Conservation (phyloP, 176 grass and related monocot species). For the Coix lacrymajobi region DNA sequence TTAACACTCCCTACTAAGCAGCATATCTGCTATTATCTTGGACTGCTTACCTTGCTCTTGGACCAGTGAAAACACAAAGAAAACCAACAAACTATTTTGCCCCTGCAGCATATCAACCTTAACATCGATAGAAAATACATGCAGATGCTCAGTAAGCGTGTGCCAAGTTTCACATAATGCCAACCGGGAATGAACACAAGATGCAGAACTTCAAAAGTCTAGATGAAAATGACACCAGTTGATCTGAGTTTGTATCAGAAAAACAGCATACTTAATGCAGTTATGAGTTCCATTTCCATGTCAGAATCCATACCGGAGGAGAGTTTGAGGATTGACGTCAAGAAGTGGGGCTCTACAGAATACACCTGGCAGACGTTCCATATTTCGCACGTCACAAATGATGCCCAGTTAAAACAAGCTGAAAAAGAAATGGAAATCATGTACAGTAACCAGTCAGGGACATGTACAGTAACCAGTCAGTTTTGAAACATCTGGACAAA, state of each 20-base stretch:
- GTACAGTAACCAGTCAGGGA: background rate
- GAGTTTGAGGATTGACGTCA: background rate
- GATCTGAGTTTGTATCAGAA: background rate
- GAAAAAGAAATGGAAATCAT: background rate
- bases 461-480: too few relatives aligned
- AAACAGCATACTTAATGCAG: background rate
- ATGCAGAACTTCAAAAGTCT: background rate
- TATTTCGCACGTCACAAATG: background rate
- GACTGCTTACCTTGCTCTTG: background rate
- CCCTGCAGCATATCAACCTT: background rate
- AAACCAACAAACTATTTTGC: background rate
- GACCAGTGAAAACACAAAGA: conserved; percentile 3
- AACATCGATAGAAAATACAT: background rate
- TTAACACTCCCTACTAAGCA: conserved; percentile 27
- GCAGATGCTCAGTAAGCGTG: background rate
- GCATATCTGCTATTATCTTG: conserved; percentile 8
- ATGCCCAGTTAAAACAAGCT: background rate
- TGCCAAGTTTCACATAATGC: background rate
- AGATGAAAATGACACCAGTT: background rate
- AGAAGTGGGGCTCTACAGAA: background rate
- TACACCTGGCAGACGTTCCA: background rate
- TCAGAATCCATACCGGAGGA: background rate
- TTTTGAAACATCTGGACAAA: too few relatives aligned
- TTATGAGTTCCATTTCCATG: background rate
- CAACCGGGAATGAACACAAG: background rate